Percentiles rank a stretch among this genome's conserved stretches.
Conservation (phyloP, 108 stramenopile genomes). For the Nitzschia sp. region DNA sequence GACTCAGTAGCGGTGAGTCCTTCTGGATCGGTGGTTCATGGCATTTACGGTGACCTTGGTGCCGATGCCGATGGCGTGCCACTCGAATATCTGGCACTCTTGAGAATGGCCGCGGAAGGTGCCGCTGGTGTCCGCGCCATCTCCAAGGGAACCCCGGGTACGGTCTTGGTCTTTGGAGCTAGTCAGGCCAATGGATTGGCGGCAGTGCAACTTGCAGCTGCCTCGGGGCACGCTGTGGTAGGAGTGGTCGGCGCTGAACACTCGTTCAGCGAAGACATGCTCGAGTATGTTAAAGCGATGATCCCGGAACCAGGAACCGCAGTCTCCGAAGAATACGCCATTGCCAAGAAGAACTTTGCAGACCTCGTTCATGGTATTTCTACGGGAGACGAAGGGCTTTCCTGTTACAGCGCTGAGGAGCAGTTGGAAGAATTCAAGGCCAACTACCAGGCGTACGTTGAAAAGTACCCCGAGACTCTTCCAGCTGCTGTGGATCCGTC, state of each 20-base stretch:
- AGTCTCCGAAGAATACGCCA: constrained; percentile 76
- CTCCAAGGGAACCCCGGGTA: constrained; percentile 43
- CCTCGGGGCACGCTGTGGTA: constrained; percentile 69
- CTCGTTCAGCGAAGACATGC: constrained; percentile 73
- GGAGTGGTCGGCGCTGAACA: constrained; percentile 82
- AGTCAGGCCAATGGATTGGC: constrained; percentile 67
- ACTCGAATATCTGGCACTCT: constrained; percentile 80
- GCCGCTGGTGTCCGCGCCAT: constrained; percentile 69
- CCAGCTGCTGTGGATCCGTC: constrained; percentile 75
- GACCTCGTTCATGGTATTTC: constrained; percentile 65
- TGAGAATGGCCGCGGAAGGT: constrained; percentile 82
- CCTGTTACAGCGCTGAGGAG: constrained; percentile 36
- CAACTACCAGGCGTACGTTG: constrained; percentile 66
- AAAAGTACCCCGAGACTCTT: constrained; percentile 66
- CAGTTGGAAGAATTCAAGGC: constrained; percentile 75
- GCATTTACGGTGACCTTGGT: constrained; percentile 66
- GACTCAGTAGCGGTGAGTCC: constrained; percentile 78
- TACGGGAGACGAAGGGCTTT: constrained; percentile 56
- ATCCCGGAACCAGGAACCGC: constrained; percentile 79
- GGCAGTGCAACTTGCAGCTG: constrained; percentile 65
- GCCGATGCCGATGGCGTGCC: constrained; percentile 60
- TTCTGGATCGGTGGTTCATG: constrained; percentile 69
- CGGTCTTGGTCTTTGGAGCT: constrained; percentile 83
- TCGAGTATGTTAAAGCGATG: constrained; percentile 75
- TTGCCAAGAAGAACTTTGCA: constrained; percentile 76